A percentile compares a stretch with the other conserved stretches of the same genome.
Conservation (phyloP, 75 land plant genomes). For the Cupressus sempervirens region DNA sequence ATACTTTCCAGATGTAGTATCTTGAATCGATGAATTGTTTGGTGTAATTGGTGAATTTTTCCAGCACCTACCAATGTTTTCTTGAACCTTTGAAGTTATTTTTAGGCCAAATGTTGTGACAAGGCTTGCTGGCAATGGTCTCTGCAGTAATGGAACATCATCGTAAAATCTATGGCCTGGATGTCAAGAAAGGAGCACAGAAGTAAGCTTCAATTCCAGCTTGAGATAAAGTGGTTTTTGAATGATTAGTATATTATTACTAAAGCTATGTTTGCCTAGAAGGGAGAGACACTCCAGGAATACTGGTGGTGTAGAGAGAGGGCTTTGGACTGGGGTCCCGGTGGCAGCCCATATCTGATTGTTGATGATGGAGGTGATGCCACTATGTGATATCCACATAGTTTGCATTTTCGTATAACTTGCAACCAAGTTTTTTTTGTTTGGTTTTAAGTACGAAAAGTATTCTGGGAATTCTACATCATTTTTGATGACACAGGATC, state of each 20-base stretch:
- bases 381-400: no score
- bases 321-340: no score
- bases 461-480: no score
- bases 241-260: neutral
- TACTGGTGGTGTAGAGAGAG: no score
- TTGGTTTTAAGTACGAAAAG: no score
- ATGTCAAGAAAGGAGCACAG: neutral
- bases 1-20: neutral
- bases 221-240: neutral
- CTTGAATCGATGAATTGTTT: slow-evolving; percentile 2
- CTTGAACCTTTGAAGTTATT: neutral
- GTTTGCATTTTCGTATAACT: no score
- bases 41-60: neutral
- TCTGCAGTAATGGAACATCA: neutral
- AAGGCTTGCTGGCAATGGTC: slow-evolving; percentile 7
- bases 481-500: no score
- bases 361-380: no score
- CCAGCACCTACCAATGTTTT: neutral
- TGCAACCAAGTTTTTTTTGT: no score
- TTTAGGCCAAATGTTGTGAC: neutral
- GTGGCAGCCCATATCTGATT: no score
- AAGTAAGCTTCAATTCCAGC: neutral
- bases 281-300: no score
- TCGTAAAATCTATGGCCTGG: neutral
- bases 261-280: slow-evolving; percentile 32